A percentile compares a stretch with the other conserved stretches of the same genome.
Evolutionary conservation across 1,139 yeast genomes (phyloP).

Genomic region (Protomyces lactucae-debilis): DNA sequence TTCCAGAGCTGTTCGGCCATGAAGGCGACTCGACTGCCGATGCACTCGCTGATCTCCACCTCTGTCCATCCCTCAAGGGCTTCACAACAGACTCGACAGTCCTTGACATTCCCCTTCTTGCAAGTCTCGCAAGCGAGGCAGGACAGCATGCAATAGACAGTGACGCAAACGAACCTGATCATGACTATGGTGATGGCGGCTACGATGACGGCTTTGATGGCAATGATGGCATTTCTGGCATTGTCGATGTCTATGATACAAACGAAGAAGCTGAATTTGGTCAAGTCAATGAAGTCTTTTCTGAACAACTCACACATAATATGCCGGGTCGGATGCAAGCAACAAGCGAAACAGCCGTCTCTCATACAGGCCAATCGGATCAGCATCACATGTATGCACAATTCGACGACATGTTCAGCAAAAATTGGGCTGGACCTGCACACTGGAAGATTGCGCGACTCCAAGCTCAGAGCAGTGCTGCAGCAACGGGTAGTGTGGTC

Average conservation of each 20-base stretch:
- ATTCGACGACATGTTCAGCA: constrained; percentile 64
- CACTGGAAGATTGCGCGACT: constrained; percentile 81
- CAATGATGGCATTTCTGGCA: constrained; percentile 31
- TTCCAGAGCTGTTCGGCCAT: constrained; percentile 15
- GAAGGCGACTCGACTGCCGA: constrained; percentile 1
- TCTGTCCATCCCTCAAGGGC: constrained; percentile 28
- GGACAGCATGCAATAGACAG: constrained; percentile 7
- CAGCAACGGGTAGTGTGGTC: neutral
- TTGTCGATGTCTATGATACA: constrained; percentile 32
- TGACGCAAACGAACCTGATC: neutral
- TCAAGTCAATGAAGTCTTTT: constrained; percentile 4
- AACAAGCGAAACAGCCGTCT: neutral
- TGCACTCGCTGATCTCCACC: constrained; percentile 18
- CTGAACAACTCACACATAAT: neutral
- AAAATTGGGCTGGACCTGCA: constrained; percentile 87
- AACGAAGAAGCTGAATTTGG: constrained; percentile 34
- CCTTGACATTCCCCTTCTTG: constrained; percentile 24
- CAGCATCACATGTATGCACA: constrained; percentile 72
- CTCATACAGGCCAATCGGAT: constrained; percentile 34
- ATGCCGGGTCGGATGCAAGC: neutral
- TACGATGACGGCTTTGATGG: constrained; percentile 31
- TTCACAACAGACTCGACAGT: constrained; percentile 24
- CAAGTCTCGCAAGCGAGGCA: neutral
- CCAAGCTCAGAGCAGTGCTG: constrained; percentile 32
- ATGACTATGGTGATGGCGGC: constrained; percentile 34